Percentiles rank a stretch among this genome's conserved stretches.
Conservation (phyloP, 352 stramenopile species). For the Pythium phragmiticola region DNA sequence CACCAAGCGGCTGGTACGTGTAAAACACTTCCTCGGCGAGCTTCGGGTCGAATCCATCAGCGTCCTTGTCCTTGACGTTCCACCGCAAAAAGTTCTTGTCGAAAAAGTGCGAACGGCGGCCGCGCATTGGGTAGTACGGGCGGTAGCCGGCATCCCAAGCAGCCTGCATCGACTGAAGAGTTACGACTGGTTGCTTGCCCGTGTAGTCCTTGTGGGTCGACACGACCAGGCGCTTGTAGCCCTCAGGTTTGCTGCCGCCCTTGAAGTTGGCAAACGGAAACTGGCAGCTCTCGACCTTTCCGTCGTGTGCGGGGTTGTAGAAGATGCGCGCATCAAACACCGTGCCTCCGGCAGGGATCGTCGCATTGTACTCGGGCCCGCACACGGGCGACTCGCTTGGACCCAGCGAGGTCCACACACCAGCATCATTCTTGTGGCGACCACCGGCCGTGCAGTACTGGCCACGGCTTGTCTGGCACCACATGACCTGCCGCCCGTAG, state of each 20-base stretch:
- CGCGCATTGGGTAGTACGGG: conserved; percentile 85
- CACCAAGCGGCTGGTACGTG: conserved; percentile 66
- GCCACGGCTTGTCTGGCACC: conserved; percentile 64
- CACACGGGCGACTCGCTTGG: conserved; percentile 38
- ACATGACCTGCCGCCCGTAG: conserved; percentile 87
- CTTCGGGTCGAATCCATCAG: conserved; percentile 47
- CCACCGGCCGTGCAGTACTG: conserved; percentile 69
- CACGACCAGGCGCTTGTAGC: conserved; percentile 46
- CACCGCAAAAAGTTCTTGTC: conserved; percentile 73
- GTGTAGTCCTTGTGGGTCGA: conserved; percentile 52
- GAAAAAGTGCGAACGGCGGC: conserved; percentile 87
- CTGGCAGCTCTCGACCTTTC: conserved; percentile 79
- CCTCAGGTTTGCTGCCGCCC: conserved; percentile 31
- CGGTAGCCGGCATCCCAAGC: conserved; percentile 58
- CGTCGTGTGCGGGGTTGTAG: conserved; percentile 55
- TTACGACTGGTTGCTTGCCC: conserved; percentile 36
- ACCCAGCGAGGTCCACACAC: conserved; percentile 36
- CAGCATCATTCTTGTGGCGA: conserved; percentile 41
- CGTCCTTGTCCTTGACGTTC: conserved; percentile 48
- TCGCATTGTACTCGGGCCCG: conserved; percentile 43
- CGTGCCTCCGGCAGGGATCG: conserved; percentile 49
- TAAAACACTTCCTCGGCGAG: conserved; percentile 59
- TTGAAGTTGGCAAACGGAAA: conserved; percentile 82
- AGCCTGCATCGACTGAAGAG: conserved; percentile 66
- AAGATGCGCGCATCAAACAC: conserved; percentile 79